Evolutionary conservation across 495 filamentous ascomycete genomes (phyloP), one percentile per base, ranked within the genome.

Genomic region (Tuber umbilicatum): DNA sequence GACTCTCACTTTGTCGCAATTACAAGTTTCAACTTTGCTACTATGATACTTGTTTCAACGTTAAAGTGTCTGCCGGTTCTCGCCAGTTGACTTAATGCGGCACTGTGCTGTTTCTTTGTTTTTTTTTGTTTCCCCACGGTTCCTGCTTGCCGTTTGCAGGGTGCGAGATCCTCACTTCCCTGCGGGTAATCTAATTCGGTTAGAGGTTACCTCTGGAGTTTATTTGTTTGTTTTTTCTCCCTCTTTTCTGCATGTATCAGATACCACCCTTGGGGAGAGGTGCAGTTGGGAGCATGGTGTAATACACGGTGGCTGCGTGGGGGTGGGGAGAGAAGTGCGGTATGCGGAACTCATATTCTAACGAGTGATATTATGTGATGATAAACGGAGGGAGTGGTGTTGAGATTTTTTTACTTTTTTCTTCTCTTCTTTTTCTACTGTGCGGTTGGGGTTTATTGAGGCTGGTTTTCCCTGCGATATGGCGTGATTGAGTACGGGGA

Each of bases 341-440:
- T 5, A 16, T 4, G 27, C 14, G 12, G n/a, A 9, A 7, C 5
- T 1, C 12, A 31, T 31, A 4, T 1, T 31, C 27, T 17, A 27
- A 16, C 55, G 55, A 64, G 55, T 64, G 55, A 64, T 64, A 35
- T 35, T 64, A 64, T 35, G 55, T 64, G 55, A 64, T 64, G 55
- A 6, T 16, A 16, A 17, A 1, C 31, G n/a, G 50, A 16, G n/a
- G n/a, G n/a, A 16, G 55, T 1, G 12, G 27, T 64, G n/a, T 35
- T 64, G n/a, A 16, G n/a, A 55, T 64, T n/a, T 10, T 64, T 35
- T 19, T 35, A 35, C 9, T 55, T 55, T 2, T 55, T 55, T 27
- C n/a, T 64, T 64, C 31, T 64, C n/a, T 35, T 2, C 12, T 1
- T 27, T 64, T 6, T 31, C n/a, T 31, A 64, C 27, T 35, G 14